phyloP scores from a whole-genome alignment of 768 basidiomycete genomes.

The Leccinellum rugosiceps region DNA sequence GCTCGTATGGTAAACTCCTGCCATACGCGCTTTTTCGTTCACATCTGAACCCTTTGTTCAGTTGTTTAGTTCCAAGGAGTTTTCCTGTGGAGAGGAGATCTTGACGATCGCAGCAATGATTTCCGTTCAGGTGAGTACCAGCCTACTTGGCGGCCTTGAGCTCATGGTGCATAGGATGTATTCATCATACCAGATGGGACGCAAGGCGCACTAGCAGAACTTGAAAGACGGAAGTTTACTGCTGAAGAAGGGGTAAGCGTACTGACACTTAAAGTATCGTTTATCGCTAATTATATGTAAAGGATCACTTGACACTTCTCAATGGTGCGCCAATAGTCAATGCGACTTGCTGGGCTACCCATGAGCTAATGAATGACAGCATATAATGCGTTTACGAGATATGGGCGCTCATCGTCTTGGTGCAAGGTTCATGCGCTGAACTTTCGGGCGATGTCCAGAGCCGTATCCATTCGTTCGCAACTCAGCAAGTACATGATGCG shows the following conservation, averaged over 20 bases:
- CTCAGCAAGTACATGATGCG: constrained; percentile 93
- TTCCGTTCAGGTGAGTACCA: constrained; percentile 67
- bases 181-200: constrained; percentile 88
- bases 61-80: constrained; percentile 84
- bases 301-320: constrained; percentile 94
- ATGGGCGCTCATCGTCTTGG: constrained; percentile 85
- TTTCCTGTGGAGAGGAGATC: constrained; percentile 91
- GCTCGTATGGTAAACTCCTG: constrained; percentile 78
- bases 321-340: constrained; percentile 56
- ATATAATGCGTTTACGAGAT: constrained; percentile 88
- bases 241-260: constrained; percentile 90
- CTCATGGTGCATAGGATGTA: constrained; percentile 56
- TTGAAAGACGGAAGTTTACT: constrained; percentile 94
- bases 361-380: constrained; percentile 43
- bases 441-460: constrained; percentile 90
- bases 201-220: constrained; percentile 80
- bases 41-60: constrained; percentile 30
- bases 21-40: not conserved
- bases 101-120: constrained; percentile 96
- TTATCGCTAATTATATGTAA: constrained; percentile 1
- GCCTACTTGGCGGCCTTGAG: constrained; percentile 1
- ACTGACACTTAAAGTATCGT: not conserved
- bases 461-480: constrained; percentile 92
- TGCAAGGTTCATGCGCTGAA: constrained; percentile 91
- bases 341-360: not conserved